These are phyloP conservation scores for Blastobotrys peoriensis DNA, from an alignment of 805 yeast species.

Conservation along the genomic window DNA sequence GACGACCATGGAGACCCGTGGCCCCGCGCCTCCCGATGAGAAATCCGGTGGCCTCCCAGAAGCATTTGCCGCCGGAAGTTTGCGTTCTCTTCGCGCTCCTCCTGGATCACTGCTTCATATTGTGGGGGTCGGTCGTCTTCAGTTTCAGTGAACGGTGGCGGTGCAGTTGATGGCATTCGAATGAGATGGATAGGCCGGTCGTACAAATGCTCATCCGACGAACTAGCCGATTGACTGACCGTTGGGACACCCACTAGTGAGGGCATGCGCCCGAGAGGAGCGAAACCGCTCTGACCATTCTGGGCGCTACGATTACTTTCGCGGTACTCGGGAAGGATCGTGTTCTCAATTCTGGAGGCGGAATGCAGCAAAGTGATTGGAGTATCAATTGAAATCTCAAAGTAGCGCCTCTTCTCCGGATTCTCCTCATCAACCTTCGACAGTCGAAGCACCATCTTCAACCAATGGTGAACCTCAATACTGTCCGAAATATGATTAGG, in stretches of 20 bases:
- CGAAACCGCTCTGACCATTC: not conserved
- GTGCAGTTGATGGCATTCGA: slow-evolving; percentile 51
- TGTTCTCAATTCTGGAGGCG: slow-evolving; percentile 42
- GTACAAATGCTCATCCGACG: not conserved
- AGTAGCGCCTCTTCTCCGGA: slow-evolving; percentile 68
- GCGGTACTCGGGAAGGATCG: slow-evolving; percentile 34
- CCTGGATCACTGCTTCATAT: slow-evolving; percentile 20
- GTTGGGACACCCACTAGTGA: slow-evolving; percentile 2
- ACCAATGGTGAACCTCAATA: slow-evolving; percentile 93
- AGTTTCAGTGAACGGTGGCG: slow-evolving; percentile 52
- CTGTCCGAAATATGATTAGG: slow-evolving; percentile 79
- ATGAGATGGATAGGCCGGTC: slow-evolving; percentile 48
- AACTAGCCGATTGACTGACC: not conserved
- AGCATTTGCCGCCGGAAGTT: slow-evolving; percentile 1
- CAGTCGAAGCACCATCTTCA: slow-evolving; percentile 77
- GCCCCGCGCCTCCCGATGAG: not conserved
- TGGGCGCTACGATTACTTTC: slow-evolving; percentile 13
- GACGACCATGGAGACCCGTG: not conserved
- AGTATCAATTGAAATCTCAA: slow-evolving; percentile 90
- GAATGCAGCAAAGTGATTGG: slow-evolving; percentile 81
- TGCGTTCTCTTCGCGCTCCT: slow-evolving; percentile 4
- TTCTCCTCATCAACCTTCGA: slow-evolving; percentile 53
- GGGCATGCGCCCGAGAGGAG: not conserved
- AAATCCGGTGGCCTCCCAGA: not conserved
- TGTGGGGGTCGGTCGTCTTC: slow-evolving; percentile 35